Evolutionary conservation across 2,329 filamentous ascomycete species (phyloP), one percentile per base, ranked within the genome.

Genomic region (Aspergillus unguis): DNA sequence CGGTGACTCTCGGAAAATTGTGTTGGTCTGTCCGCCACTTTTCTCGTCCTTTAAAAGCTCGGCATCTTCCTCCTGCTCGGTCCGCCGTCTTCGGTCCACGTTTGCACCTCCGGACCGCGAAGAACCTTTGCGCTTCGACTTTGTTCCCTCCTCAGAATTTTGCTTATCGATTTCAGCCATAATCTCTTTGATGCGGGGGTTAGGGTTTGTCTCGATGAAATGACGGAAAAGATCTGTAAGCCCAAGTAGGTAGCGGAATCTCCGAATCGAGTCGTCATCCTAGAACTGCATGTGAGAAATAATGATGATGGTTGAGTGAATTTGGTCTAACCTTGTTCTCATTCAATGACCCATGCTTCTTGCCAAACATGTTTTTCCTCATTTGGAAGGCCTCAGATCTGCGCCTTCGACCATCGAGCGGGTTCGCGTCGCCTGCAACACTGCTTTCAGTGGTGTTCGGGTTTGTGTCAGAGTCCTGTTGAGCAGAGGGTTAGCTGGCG

Each of bases 171-270:
- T 96, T 72, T 96, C 90, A 46, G 83, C 82, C 81, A 97, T 94
- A 62, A 96, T 90, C 53, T 95, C 89, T 64, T 92, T 89, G 65
- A 97, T 94, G 64, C 89, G 90, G 11, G 94, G 92, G 67, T 99
- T 92, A 4, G 92, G 92, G 67, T 96, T 99, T 6, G 91, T 90
- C 68, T 97, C 92, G 75, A 99, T 99, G 72, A 99, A 99, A 75
- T 99, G 94, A 59, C 95, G 90, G 77, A 99, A 99, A 23, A 99
- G 80, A 66, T 99, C 94, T 11, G 94, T 99, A 48, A 99, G 79
- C 27, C 95, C 95, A 10, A 99, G 82, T 1, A 99, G 82, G 70
- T 99, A 99, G 58, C 91, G 86, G 71, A 99, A 99, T 69, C 94
- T 83, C 62, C 92, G 85, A 66, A 97, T 90, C 0, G 90, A 95